Evolutionary conservation across 2,329 filamentous ascomycete species (phyloP).

Genomic region (Cyphellophora europaea): DNA sequence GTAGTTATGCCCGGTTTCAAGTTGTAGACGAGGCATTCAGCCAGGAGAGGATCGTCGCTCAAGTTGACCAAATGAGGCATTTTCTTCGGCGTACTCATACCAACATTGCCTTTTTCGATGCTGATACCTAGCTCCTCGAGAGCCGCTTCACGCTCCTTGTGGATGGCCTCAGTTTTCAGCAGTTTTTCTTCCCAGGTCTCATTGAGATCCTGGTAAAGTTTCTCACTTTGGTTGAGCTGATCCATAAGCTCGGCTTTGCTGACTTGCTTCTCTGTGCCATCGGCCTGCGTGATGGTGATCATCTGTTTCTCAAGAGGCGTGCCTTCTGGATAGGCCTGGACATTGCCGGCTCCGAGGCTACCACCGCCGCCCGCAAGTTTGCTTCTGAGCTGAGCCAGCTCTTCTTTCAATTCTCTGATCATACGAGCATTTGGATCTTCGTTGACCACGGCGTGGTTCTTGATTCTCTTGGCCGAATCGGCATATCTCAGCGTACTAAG

Average conservation of each 20-base stretch:
- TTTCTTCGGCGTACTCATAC: conserved; percentile 91
- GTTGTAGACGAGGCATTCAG: conserved; percentile 96
- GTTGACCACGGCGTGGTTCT: conserved; percentile 99
- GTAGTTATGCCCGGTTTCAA: conserved; percentile 90
- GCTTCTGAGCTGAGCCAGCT: conserved; percentile 72
- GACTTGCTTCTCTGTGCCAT: conserved; percentile 85
- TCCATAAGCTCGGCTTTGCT: conserved; percentile 98
- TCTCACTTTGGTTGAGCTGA: conserved; percentile 91
- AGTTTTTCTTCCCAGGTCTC: conserved; percentile 99
- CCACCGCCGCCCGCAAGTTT: conserved; percentile 60
- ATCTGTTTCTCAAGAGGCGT: conserved; percentile 93
- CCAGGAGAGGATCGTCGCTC: conserved; percentile 85
- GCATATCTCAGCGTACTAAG: conserved; percentile 92
- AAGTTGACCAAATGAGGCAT: conserved; percentile 98
- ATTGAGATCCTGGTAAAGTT: conserved; percentile 89
- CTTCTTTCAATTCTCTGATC: conserved; percentile 96
- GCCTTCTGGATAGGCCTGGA: conserved; percentile 82
- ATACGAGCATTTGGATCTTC: conserved; percentile 98
- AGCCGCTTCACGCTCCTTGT: conserved; percentile 91
- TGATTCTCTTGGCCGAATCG: conserved; percentile 96
- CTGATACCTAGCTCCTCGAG: conserved; percentile 96
- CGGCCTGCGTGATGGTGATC: conserved; percentile 79
- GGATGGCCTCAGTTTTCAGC: conserved; percentile 88
- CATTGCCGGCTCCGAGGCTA: conserved; percentile 47
- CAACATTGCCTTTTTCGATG: conserved; percentile 96